Base-by-base conservation (phyloP, 495 filamentous ascomycete species). In the Penicillium lagena region DNA sequence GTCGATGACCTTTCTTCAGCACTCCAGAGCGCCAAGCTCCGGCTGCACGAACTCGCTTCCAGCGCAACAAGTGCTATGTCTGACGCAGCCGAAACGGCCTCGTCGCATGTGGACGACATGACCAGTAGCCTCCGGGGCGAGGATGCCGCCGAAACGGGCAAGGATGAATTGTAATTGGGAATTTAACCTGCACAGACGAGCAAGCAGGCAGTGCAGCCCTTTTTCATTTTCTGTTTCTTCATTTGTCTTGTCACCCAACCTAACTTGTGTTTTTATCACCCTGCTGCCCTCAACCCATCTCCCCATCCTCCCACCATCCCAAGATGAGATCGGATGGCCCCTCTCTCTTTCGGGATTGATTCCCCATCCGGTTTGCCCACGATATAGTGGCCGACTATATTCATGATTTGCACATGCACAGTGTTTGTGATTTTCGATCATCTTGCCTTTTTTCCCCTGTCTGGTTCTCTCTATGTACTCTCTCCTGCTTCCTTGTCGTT, bases 131-230 rank as follows among this genome's bases (percentile, higher is more conserved):
- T 63, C 43, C 69, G 66, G 45, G 22, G 22, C 22, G 4, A 22
- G 22, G 49, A 45, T 39, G 44, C 45, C 9, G 46, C 40, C 35
- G 56, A 51, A 12, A 50, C 46, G 15, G 49, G 62, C 35, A 79
- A 72, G 52, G 81, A 85, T 50, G 81, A 86, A 57, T 56, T 86
- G 43, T 86, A 59, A 67, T 4, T 44, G 22, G 22, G 6, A 22
- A 22, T 6, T 4, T 6, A 22, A 22, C 22, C 22, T 22, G 22
- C 0, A 22, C 22, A 22, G 22, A 22, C 6, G 22, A 4, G 22
- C 22, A 22, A 22, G 22, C 22, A 3, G 22, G 22, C 22, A 22
- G 2, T 22, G 2, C 22, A 22, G 0, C 22, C 6, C 22, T 22
- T 22, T 22, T 22, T 22, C 3, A 22, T 22, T 22, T 22, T 6